phyloP scores from a whole-genome alignment of 768 basidiomycete genomes.

The Boletus bicolor region DNA sequence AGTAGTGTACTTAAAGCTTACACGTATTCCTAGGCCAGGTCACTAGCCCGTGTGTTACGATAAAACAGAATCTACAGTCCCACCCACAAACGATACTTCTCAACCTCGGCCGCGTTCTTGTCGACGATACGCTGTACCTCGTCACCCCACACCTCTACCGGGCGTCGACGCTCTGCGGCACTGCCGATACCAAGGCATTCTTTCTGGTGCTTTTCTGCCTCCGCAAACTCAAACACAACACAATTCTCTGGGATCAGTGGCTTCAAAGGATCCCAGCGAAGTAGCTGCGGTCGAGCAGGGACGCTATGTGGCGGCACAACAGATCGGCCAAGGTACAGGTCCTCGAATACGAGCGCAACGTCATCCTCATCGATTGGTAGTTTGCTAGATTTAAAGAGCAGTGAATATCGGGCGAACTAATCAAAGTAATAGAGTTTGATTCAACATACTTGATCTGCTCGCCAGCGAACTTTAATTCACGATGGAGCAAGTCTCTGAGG shows the following conservation, averaged over 20 bases:
- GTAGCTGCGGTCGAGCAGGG: slow-evolving; percentile 66
- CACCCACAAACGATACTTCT: slow-evolving; percentile 53
- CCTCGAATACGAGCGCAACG: slow-evolving; percentile 81
- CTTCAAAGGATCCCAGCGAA: slow-evolving; percentile 72
- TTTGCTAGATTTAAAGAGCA: slow-evolving; percentile 43
- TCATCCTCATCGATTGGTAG: slow-evolving; percentile 83
- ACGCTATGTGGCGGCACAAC: slow-evolving; percentile 75
- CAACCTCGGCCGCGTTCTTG: slow-evolving; percentile 57
- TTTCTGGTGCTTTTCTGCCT: slow-evolving; percentile 64
- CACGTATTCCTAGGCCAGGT: too few relatives aligned
- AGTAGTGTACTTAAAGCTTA: too few relatives aligned
- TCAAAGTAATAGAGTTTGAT: not conserved
- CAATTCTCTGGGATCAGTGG: slow-evolving; percentile 77
- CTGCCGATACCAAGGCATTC: slow-evolving; percentile 35
- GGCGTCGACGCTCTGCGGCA: slow-evolving; percentile 22
- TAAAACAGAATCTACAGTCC: slow-evolving; percentile 8
- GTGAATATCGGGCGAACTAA: not conserved
- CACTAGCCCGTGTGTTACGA: not conserved
- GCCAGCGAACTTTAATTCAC: slow-evolving; percentile 69
- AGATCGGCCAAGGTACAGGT: slow-evolving; percentile 76
- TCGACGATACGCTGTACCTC: slow-evolving; percentile 58
- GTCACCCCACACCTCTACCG: slow-evolving; percentile 68
- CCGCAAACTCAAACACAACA: slow-evolving; percentile 75
- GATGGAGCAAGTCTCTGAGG: slow-evolving; percentile 67
- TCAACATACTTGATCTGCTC: slow-evolving; percentile 54